Percentiles rank a stretch among this genome's conserved stretches.
These are phyloP conservation scores for Globisporangium nagaii DNA, from an alignment of 352 stramenopile genomes.

Conservation along the genomic window DNA sequence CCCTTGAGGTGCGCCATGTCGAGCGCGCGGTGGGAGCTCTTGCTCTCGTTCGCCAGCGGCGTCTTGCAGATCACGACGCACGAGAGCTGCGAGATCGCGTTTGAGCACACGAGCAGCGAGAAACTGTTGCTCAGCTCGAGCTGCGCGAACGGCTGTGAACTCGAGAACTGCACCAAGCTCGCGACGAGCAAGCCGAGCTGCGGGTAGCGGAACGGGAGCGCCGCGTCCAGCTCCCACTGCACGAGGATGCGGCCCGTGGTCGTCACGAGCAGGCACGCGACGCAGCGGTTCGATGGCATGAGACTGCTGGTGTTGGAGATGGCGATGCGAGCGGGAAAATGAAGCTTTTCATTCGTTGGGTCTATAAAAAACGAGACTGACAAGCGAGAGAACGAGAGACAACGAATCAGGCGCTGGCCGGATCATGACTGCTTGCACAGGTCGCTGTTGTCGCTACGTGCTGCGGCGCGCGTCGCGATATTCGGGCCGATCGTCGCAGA, in stretches of 20 bases:
- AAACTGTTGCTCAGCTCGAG: slow-evolving; percentile 34
- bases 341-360: neutral
- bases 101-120: slow-evolving; percentile 30
- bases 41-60: neutral
- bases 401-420: too few relatives aligned
- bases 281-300: slow-evolving; percentile 6
- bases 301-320: neutral
- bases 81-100: slow-evolving; percentile 28
- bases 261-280: slow-evolving; percentile 47
- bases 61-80: slow-evolving; percentile 35
- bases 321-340: neutral
- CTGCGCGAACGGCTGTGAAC: slow-evolving; percentile 24
- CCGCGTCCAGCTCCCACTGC: slow-evolving; percentile 35
- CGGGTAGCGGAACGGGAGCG: slow-evolving; percentile 33
- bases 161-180: slow-evolving; percentile 54
- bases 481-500: slow-evolving; percentile 7
- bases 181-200: slow-evolving; percentile 46
- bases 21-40: slow-evolving; percentile 6
- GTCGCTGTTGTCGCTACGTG: slow-evolving; percentile 27
- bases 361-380: neutral
- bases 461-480: slow-evolving; percentile 16
- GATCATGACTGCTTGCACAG: slow-evolving; percentile 29
- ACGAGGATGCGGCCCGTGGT: slow-evolving; percentile 38
- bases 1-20: slow-evolving; percentile 35
- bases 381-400: too few relatives aligned